Evolutionary conservation across 345 rosid species (phyloP), one percentile per base, ranked within the genome.

Genomic region (Fremontodendron californicum): DNA sequence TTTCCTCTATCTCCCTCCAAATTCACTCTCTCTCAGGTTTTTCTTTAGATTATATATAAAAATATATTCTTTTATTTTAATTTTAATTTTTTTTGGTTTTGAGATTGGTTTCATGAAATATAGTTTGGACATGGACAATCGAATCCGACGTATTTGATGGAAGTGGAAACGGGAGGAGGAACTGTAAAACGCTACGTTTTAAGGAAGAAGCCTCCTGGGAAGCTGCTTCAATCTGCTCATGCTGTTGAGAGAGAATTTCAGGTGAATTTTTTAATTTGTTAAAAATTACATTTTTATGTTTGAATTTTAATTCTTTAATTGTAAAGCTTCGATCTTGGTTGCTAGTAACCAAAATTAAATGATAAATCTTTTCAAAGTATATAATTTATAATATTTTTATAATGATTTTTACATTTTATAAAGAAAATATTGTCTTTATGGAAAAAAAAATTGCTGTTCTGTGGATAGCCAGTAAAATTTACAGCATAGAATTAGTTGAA

Each of bases 121-220:
- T 74, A 91, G 98, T 96, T 93, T 76, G 97, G 94, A 49, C 94
- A 96, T 80, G 97, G 98, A 66, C 97, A 96, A 82, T 96, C 97
- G 72, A 93, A 96, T 75, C 97, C 96, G 10, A 96, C 98, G 65
- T 96, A 83, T 84, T 81, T 93, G 81, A 78, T 93, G 66, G 87
- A 92, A 81, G 93, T 79, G 4, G 89, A 88, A 11, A 82, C 78
- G 3, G 96, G 87, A 70, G 94, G 86, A 67, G 84, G 46, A 18
- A 46, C 82, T 5, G 60, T 87, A 72, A 91, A 87, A 86, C 90
- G 93, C 8, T 93, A 93, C 78, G 97, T 96, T 79, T 71, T 96
- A 89, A 89, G 99, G 89, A 96, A 91, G 94, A 92, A 90, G 79
- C 99, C 99, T 66, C 88, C 96, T 9, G 99, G 99, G 78, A 84